Conservation (phyloP, 2,329 filamentous ascomycete species). For the Fusarium sambucinum region DNA sequence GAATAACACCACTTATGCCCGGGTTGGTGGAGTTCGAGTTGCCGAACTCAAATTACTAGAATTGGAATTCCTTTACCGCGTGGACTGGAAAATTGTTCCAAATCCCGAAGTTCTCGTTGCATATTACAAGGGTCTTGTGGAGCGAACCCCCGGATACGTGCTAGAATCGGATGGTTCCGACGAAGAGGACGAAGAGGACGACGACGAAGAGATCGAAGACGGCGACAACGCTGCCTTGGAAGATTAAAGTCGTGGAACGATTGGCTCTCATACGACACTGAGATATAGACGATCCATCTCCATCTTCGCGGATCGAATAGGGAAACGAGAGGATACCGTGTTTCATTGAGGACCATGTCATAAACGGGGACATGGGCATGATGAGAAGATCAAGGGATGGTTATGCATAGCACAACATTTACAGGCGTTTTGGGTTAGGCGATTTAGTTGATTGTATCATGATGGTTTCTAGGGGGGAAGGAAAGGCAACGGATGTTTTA, state of each 20-base stretch:
- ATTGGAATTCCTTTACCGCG: constrained; percentile 89
- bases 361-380: constrained; percentile 25
- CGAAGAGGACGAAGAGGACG: constrained; percentile 45
- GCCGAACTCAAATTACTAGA: constrained; percentile 91
- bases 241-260: constrained; percentile 18
- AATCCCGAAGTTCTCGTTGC: constrained; percentile 93
- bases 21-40: constrained; percentile 91
- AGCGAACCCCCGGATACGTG: constrained; percentile 68
- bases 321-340: neutral
- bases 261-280: constrained; percentile 11
- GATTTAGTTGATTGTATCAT: constrained; percentile 37
- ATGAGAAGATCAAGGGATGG: constrained; percentile 24
- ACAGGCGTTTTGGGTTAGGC: constrained; percentile 42
- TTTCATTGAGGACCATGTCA: constrained; percentile 3
- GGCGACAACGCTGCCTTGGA: constrained; percentile 28
- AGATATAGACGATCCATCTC: constrained; percentile 2
- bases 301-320: constrained; percentile 1
- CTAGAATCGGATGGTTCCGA: constrained; percentile 59
- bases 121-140: constrained; percentile 91
- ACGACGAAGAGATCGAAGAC: constrained; percentile 41
- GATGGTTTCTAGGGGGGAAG: constrained; percentile 32
- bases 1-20: constrained; percentile 97
- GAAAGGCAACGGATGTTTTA: constrained; percentile 24
- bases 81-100: constrained; percentile 97
- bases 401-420: constrained; percentile 42